Evolutionary conservation across 1,284 basidiomycete genomes (phyloP).

Genomic region (Malassezia obtusa): DNA sequence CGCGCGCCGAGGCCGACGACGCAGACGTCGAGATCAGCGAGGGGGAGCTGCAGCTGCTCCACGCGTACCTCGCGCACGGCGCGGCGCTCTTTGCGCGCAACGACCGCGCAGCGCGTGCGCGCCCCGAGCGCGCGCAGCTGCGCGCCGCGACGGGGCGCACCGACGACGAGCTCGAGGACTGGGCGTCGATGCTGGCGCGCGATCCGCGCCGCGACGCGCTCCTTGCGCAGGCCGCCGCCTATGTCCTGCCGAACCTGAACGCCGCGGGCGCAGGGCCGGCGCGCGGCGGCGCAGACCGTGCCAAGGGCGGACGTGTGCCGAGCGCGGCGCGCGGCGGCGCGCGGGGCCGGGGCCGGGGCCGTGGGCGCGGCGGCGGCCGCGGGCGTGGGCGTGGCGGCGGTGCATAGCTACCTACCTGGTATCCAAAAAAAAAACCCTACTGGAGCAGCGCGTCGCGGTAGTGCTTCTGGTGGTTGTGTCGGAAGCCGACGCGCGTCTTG

Average conservation of each 20-base stretch:
- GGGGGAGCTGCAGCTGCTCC: constrained; percentile 3
- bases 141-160: constrained; percentile 2
- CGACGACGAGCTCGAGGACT: constrained; percentile 16
- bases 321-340: not conserved
- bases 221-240: not conserved
- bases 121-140: constrained; percentile 4
- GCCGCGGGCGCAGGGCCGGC: not conserved
- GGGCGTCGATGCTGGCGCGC: constrained; percentile 12
- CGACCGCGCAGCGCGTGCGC: constrained; percentile 1
- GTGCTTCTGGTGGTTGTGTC: constrained; percentile 46
- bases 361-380: constrained; percentile 10
- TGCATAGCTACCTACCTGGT: no score
- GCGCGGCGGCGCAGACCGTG: constrained; percentile 4
- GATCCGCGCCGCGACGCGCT: not conserved
- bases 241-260: constrained; percentile 10
- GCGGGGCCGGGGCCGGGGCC: constrained; percentile 2
- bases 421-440: no score
- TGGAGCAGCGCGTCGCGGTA: constrained; percentile 45
- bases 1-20: constrained; percentile 7
- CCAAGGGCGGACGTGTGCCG: constrained; percentile 4
- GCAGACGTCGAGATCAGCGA: not conserved
- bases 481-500: constrained; percentile 59
- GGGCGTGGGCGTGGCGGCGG: not conserved
- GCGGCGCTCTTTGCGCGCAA: constrained; percentile 8
- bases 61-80: constrained; percentile 3